Percentiles rank a stretch among this genome's conserved stretches.
phyloP scores from a whole-genome alignment of 2,329 filamentous ascomycete genomes.

The Aspergillus sp. region DNA sequence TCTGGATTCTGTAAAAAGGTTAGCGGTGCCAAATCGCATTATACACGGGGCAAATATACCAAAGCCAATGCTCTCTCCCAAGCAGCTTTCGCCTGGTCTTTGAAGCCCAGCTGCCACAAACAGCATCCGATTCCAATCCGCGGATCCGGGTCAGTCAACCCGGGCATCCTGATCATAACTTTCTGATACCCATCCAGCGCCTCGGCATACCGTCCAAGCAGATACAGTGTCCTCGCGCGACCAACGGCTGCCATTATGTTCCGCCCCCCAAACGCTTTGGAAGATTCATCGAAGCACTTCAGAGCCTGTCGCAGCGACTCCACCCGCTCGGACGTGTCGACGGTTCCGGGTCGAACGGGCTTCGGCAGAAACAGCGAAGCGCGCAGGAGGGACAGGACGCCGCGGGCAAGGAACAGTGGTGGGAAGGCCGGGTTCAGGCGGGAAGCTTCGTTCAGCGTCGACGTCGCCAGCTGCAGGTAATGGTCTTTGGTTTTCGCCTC shows the following conservation, averaged over 20 bases:
- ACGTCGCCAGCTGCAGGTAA: slow-evolving; percentile 83
- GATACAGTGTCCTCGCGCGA: slow-evolving; percentile 76
- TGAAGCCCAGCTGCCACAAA: slow-evolving; percentile 92
- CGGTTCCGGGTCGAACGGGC: slow-evolving; percentile 48
- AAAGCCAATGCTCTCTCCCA: slow-evolving; percentile 85
- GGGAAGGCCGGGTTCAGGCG: slow-evolving; percentile 87
- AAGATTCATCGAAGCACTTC: slow-evolving; percentile 91
- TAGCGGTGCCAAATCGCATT: background rate
- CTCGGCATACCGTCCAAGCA: slow-evolving; percentile 75
- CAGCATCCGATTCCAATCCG: slow-evolving; percentile 94
- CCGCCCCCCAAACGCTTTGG: slow-evolving; percentile 70
- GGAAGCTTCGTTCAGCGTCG: slow-evolving; percentile 87
- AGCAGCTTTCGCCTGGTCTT: slow-evolving; percentile 79
- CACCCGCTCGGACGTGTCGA: slow-evolving; percentile 60
- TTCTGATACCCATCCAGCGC: slow-evolving; percentile 79
- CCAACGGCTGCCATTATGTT: slow-evolving; percentile 92
- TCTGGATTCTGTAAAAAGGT: slow-evolving; percentile 48
- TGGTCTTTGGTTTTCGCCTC: slow-evolving; percentile 86
- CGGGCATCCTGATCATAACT: slow-evolving; percentile 74
- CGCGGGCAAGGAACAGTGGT: slow-evolving; percentile 81
- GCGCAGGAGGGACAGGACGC: slow-evolving; percentile 77
- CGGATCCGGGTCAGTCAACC: slow-evolving; percentile 84
- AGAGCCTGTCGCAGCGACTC: slow-evolving; percentile 76
- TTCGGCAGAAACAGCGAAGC: slow-evolving; percentile 76
- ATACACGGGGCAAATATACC: slow-evolving; percentile 18